Conservation (phyloP, 1,139 yeast species). For the Pichia sp. region DNA sequence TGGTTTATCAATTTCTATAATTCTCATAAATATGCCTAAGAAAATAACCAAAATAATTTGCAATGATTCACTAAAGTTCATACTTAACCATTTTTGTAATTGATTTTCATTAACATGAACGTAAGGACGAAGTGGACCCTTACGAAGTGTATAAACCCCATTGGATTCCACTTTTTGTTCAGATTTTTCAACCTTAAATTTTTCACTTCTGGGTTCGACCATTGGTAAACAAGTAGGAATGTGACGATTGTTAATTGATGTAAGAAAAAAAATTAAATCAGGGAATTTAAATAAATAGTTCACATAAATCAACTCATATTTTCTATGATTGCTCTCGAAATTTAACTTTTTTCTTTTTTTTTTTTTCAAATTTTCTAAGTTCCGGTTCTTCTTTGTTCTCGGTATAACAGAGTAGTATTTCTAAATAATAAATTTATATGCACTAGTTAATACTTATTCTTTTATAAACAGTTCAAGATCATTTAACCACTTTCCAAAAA, state of each 20-base stretch:
- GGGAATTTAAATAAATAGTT: neutral
- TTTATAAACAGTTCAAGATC: conserved; percentile 19
- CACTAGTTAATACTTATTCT: neutral
- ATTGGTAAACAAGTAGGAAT: neutral
- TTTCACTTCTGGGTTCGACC: neutral
- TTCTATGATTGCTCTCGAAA: neutral
- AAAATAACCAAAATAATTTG: conserved; percentile 4
- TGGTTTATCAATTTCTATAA: conserved; percentile 36
- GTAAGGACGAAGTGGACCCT: conserved; percentile 11
- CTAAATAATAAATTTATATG: too few relatives aligned
- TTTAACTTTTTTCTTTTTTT: neutral
- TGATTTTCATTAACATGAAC: conserved; percentile 3
- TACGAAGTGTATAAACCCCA: neutral
- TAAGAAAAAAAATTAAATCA: neutral
- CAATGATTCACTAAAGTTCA: conserved; percentile 1
- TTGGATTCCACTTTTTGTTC: too few relatives aligned
- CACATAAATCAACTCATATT: neutral
- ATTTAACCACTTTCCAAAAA: conserved; percentile 12
- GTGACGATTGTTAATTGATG: neutral
- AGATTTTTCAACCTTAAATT: neutral
- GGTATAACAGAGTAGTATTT: too few relatives aligned
- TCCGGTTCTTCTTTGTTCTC: neutral
- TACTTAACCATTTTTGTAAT: conserved; percentile 1
- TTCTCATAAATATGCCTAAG: conserved; percentile 28
- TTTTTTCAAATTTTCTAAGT: neutral